Base-by-base conservation (phyloP, 306 rosid genomes). In the Pueraria montana region DNA sequence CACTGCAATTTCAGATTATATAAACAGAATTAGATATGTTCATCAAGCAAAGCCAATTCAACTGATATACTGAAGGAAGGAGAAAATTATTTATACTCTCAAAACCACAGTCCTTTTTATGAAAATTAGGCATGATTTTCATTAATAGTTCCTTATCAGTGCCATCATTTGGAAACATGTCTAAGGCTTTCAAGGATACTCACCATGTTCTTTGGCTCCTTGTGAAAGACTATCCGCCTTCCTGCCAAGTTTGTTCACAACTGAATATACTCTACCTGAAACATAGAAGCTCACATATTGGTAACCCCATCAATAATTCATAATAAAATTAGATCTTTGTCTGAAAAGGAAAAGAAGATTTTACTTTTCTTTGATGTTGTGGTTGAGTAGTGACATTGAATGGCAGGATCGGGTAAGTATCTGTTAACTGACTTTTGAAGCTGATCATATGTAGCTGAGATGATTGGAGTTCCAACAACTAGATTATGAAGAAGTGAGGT, bases 401-500 rank as follows among this genome's bases (percentile, higher is more conserved):
- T 14, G 50, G 76, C 34, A 30, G 34, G 34, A 30, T 59, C 86
- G 27, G 66, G 79, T 61, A 84, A 56, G 81, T 80, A 81, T 81
- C 52, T 77, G 74, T 84, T 80, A 11, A 20, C 49, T 12, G 86
- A 64, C 3, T 4, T 30, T 30, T 72, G 82, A 72, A 77, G 72
- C 72, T 84, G 79, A 75, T 80, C 53, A 48, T 62, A 27, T 72
- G 82, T 73, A 30, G 79, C 26, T 17, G 90, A 70, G 42, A 72
- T 71, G 64, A 79, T 49, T 67, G 85, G 89, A 61, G 75, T 78
- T 70, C 91, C 91, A 62, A 83, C 21, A 26, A 83, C 16, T 42
- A 84, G 80, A 13, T 87, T 84, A 45, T 86, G 89, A 80, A 86
- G 76, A 87, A 84, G 63, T 66, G 89, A 70, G 64, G 88, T 69